Conservation (phyloP, 805 yeast genomes). For the Candida takata region DNA sequence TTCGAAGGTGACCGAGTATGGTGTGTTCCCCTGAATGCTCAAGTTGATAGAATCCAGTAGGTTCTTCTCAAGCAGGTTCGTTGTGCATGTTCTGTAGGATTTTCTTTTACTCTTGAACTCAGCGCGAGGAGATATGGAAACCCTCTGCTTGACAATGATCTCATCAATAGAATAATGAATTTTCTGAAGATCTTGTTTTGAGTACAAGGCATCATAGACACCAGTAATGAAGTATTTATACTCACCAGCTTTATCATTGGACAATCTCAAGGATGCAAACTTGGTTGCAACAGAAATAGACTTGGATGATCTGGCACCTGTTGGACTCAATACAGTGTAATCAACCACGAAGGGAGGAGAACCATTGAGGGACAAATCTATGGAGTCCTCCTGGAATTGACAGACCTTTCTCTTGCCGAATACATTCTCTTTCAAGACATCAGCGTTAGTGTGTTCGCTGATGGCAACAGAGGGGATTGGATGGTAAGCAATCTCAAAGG, state of each 20-base stretch:
- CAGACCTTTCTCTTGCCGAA: slow-evolving; percentile 37
- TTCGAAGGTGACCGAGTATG: slow-evolving; percentile 51
- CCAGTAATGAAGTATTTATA: slow-evolving; percentile 55
- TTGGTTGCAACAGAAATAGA: slow-evolving; percentile 45
- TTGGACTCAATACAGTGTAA: slow-evolving; percentile 56
- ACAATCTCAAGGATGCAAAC: slow-evolving; percentile 40
- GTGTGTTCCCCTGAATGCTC: slow-evolving; percentile 49
- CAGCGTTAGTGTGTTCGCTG: slow-evolving; percentile 26
- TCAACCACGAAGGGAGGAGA: slow-evolving; percentile 62
- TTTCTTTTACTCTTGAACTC: slow-evolving; percentile 40
- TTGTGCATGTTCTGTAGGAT: slow-evolving; percentile 43
- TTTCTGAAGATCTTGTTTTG: slow-evolving; percentile 30
- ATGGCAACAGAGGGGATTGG: slow-evolving; percentile 39
- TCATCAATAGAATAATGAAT: slow-evolving; percentile 25
- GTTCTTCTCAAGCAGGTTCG: slow-evolving; percentile 29
- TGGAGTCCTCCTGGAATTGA: slow-evolving; percentile 39
- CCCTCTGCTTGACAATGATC: slow-evolving; percentile 41
- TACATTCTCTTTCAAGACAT: slow-evolving; percentile 17
- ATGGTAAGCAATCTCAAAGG: slow-evolving; percentile 36
- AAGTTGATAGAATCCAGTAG: slow-evolving; percentile 47
- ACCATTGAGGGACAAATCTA: slow-evolving; percentile 49
- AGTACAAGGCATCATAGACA: slow-evolving; percentile 60
- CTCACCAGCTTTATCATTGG: slow-evolving; percentile 45
- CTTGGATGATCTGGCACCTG: slow-evolving; percentile 35
- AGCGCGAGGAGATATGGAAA: slow-evolving; percentile 57